phyloP scores from a whole-genome alignment of 73 alveolate species.

The Paramecium tetraurelia region DNA sequence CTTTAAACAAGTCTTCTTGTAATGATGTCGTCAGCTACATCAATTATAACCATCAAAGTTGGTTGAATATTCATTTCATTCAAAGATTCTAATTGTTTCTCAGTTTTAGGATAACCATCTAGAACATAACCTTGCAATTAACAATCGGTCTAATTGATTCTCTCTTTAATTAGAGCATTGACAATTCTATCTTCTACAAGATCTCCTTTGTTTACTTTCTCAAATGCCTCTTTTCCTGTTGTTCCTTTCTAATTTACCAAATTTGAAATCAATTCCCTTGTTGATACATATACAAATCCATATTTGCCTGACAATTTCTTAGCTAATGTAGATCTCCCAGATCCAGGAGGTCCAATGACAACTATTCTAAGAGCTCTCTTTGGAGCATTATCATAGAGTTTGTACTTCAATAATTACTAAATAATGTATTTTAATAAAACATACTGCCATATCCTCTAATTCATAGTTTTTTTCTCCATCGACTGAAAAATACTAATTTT shows the following conservation, averaged over 20 bases:
- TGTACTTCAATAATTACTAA: slow-evolving; percentile 68
- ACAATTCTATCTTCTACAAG: slow-evolving; percentile 84
- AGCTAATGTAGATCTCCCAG: slow-evolving; percentile 89
- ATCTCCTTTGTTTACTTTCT: slow-evolving; percentile 74
- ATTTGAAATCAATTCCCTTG: slow-evolving; percentile 75
- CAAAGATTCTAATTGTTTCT: slow-evolving; percentile 76
- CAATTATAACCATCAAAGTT: slow-evolving; percentile 77
- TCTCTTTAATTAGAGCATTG: slow-evolving; percentile 75
- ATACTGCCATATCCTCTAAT: slow-evolving; percentile 66
- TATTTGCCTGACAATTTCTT: slow-evolving; percentile 71
- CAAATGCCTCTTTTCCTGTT: slow-evolving; percentile 72
- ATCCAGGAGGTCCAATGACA: slow-evolving; percentile 96
- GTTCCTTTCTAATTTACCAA: slow-evolving; percentile 79
- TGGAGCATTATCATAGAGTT: slow-evolving; percentile 81
- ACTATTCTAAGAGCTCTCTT: slow-evolving; percentile 92
- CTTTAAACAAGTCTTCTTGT: slow-evolving; percentile 66
- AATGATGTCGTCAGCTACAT: slow-evolving; percentile 70
- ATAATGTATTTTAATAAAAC: slow-evolving; percentile 58
- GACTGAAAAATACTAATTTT: slow-evolving; percentile 76
- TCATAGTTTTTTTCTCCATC: slow-evolving; percentile 65
- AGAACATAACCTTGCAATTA: slow-evolving; percentile 91
- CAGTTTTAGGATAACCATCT: slow-evolving; percentile 91
- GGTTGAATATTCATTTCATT: slow-evolving; percentile 77
- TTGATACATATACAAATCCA: slow-evolving; percentile 83
- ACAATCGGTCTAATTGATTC: slow-evolving; percentile 84